A percentile compares a stretch with the other conserved stretches of the same genome.
These are phyloP conservation scores for Salvia hispanica DNA, from an alignment of 257 asterid genomes.

Conservation along the genomic window DNA sequence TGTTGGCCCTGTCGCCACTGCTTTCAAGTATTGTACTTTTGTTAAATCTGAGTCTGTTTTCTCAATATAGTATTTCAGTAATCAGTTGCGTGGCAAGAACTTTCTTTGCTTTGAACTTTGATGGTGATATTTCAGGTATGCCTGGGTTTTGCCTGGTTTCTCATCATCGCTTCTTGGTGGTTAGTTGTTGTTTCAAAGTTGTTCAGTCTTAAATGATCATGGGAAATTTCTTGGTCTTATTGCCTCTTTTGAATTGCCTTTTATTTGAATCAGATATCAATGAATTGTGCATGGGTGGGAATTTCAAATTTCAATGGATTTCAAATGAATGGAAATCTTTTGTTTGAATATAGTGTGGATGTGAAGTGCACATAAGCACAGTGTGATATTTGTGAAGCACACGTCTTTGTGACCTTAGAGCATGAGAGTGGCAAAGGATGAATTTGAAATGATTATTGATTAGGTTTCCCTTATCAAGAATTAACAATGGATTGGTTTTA, in stretches of 20 bases:
- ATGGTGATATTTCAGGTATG: constrained; percentile 40
- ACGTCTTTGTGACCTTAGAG: neutral
- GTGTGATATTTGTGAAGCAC: neutral
- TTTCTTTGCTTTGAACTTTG: constrained; percentile 4
- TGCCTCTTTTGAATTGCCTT: neutral
- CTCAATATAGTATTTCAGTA: neutral
- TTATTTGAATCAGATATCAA: neutral
- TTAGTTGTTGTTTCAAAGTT: constrained; percentile 30
- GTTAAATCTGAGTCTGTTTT: neutral
- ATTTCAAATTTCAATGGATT: neutral
- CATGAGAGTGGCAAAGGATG: neutral
- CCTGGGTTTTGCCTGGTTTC: constrained; percentile 53
- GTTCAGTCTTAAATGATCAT: neutral
- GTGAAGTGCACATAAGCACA: neutral
- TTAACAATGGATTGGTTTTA: neutral
- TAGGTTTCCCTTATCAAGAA: constrained; percentile 7
- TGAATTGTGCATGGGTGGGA: neutral
- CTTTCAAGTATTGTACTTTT: constrained; percentile 38
- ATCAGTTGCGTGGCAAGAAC: neutral
- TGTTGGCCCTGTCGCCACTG: constrained; percentile 43
- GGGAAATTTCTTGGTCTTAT: constrained; percentile 10
- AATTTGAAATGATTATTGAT: neutral
- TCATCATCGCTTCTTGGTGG: constrained; percentile 54
- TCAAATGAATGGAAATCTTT: neutral
- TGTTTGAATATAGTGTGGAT: neutral